Conservation (phyloP, 1,284 basidiomycete species). For the Leccinum proliferum region DNA sequence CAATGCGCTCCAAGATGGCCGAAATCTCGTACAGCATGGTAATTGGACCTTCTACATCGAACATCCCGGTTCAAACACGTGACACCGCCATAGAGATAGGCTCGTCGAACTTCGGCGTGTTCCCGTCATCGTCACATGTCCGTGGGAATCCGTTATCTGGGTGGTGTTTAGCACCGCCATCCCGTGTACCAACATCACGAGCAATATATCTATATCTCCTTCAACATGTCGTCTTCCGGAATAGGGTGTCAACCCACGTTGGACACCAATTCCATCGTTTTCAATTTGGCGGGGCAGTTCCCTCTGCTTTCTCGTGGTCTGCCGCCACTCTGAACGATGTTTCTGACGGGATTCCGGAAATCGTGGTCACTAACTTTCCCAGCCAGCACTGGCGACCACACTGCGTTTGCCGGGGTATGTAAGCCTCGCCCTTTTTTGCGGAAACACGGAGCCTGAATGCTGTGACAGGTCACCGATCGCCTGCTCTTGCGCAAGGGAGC, state of each 20-base stretch:
- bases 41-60: conserved; percentile 79
- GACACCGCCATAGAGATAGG: conserved; percentile 76
- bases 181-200: conserved; percentile 65
- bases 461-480: conserved; percentile 57
- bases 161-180: conserved; percentile 61
- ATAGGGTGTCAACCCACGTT: conserved; percentile 54
- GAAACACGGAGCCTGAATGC: conserved; percentile 3
- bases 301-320: conserved; percentile 67
- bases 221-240: conserved; percentile 68
- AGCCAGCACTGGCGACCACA: conserved; percentile 38
- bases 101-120: conserved; percentile 33
- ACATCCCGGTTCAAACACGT: conserved; percentile 75
- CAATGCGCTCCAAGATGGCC: conserved; percentile 78
- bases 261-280: conserved; percentile 37
- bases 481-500: conserved; percentile 76
- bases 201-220: conserved; percentile 39
- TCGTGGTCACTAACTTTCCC: conserved; percentile 53
- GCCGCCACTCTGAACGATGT: conserved; percentile 64
- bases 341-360: conserved; percentile 74
- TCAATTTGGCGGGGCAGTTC: conserved; percentile 47
- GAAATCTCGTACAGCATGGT: conserved; percentile 69
- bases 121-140: no score
- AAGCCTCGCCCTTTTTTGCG: conserved; percentile 21
- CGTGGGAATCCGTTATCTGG: no score
- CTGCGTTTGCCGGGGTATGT: conserved; percentile 47